Percentiles rank a stretch among this genome's conserved stretches.
Evolutionary conservation across 306 rosid species (phyloP).

Genomic region (Clitoria ternatea): DNA sequence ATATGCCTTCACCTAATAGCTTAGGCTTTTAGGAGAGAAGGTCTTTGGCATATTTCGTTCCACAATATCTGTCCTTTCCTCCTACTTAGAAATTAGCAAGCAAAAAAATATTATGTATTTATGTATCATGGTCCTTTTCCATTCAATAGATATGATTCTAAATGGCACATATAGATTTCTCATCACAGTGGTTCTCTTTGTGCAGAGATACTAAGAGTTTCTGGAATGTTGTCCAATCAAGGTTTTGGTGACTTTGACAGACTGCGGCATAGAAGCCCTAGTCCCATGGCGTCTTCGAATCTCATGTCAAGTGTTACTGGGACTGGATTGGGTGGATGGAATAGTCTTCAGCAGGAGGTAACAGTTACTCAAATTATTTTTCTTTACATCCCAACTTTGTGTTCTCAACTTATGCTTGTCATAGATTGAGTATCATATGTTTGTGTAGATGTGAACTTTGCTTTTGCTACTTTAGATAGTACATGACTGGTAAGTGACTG

Average conservation of each 20-base stretch:
- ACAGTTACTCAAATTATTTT: constrained; percentile 6
- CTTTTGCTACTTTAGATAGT: neutral
- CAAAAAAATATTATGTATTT: neutral
- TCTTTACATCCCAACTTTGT: neutral
- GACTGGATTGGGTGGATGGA: constrained; percentile 69
- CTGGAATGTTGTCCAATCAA: constrained; percentile 85
- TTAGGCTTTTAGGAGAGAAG: neutral
- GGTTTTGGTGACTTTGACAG: constrained; percentile 78
- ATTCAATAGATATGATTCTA: neutral
- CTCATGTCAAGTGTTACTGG: constrained; percentile 68
- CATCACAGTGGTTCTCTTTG: constrained; percentile 2
- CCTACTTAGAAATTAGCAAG: neutral
- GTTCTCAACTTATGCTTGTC: constrained; percentile 2
- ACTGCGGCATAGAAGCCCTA: constrained; percentile 85
- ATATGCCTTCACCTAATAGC: neutral
- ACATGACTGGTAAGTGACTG: neutral
- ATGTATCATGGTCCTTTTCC: neutral
- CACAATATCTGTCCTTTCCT: neutral
- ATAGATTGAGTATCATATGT: constrained; percentile 13
- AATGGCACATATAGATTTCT: constrained; percentile 18
- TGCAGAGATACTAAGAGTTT: constrained; percentile 76
- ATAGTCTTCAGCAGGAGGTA: constrained; percentile 71
- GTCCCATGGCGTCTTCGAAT: constrained; percentile 79
- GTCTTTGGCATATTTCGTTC: neutral
- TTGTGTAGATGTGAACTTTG: neutral